phyloP scores from a whole-genome alignment of 2,329 filamentous ascomycete species.

The Aphanocladium album region DNA sequence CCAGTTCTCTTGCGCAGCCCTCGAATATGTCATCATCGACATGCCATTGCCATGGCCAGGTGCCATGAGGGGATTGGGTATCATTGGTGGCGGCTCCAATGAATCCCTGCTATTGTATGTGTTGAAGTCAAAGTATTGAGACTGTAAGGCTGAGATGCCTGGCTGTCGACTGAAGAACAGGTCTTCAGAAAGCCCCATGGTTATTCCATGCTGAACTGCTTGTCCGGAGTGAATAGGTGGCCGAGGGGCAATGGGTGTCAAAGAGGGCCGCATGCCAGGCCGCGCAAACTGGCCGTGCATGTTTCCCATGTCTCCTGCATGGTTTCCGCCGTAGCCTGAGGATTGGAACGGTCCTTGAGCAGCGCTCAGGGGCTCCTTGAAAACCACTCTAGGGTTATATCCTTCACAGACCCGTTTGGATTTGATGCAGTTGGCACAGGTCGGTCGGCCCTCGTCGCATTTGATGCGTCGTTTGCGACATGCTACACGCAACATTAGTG shows the following conservation, averaged over 20 bases:
- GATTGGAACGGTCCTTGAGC: constrained; percentile 7
- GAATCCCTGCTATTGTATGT: background rate
- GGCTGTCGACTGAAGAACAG: constrained; percentile 7
- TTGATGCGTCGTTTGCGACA: constrained; percentile 95
- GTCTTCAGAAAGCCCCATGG: background rate
- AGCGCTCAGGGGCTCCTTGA: constrained; percentile 66
- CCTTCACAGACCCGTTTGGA: constrained; percentile 80
- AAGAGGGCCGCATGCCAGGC: constrained; percentile 20
- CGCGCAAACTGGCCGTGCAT: constrained; percentile 6
- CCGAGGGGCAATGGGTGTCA: constrained; percentile 40
- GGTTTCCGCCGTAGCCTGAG: constrained; percentile 7
- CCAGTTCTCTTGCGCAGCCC: background rate
- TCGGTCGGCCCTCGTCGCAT: constrained; percentile 84
- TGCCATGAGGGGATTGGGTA: constrained; percentile 5
- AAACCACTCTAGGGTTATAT: constrained; percentile 75
- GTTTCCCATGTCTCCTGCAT: constrained; percentile 25
- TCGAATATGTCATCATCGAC: background rate
- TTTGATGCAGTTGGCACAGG: constrained; percentile 79
- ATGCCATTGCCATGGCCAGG: background rate
- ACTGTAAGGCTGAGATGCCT: background rate
- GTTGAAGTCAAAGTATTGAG: constrained; percentile 10
- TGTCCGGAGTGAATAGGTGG: constrained; percentile 2
- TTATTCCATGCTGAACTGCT: background rate
- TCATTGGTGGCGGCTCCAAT: background rate
- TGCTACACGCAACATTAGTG: constrained; percentile 43